Base-by-base conservation (phyloP, 495 filamentous ascomycete genomes). In the Talaromyces adpressus region DNA sequence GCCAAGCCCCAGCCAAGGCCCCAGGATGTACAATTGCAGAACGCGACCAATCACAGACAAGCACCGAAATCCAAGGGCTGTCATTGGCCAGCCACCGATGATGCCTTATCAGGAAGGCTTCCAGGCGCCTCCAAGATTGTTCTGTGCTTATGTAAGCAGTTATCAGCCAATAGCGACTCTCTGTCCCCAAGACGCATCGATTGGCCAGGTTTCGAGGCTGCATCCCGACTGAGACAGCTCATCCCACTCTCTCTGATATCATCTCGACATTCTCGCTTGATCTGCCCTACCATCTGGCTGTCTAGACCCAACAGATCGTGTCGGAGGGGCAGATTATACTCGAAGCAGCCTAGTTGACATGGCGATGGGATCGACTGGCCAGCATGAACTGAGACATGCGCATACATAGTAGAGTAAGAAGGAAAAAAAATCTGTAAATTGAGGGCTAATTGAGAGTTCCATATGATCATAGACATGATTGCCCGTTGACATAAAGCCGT, bases 191-290 rank as follows among this genome's bases (percentile, higher is more conserved):
- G 30, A 32, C 30, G 30, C 32, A 36, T 23, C 25, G 27, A 58
- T 58, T 58, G 56, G 56, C 27, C 56, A 58, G 56, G 56, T 58
- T 58, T 58, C 56, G 56, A 58, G 27, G 56, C 27, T 58, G 56
- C 56, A 58, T 16, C 27, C 22, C 16, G 56, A 34, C 56, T 58
- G 56, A 58, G 56, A 58, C 56, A 58, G 56, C 56, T 36, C 56
- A 58, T 49, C 45, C 49, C 53, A 57, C 53, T 30, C 14, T 2
- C 18, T 16, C 49, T 20, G 49, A 53, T 53, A 20, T 53, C 49
- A 41, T 41, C 36, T 11, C 32, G 32, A 36, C 8, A 12, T 14
- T 16, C 36, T 3, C 9, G 36, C 36, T 41, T 41, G 36, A 41
- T 41, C 22, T 52, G 49, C 22, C 49, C 49, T 11, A 36, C 6